Percentiles rank a stretch among this genome's conserved stretches.
Evolutionary conservation across 805 yeast genomes (phyloP).

Genomic region (Kodamaea sagamina): DNA sequence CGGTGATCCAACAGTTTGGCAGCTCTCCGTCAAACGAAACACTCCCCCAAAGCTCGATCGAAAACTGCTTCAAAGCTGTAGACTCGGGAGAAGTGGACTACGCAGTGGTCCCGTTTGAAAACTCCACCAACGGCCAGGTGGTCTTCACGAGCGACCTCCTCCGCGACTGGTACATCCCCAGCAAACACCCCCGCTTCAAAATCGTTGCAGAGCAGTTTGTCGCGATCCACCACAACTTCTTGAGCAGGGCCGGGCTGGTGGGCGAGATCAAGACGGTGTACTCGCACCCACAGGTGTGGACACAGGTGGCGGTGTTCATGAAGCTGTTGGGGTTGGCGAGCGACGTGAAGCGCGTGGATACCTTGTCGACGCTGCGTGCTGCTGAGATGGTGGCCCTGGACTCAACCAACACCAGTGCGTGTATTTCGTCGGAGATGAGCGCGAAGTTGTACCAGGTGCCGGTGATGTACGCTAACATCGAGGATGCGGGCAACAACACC

Average conservation of each 20-base stretch:
- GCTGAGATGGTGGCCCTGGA: constrained; percentile 59
- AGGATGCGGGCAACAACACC: constrained; percentile 74
- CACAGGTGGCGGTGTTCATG: constrained; percentile 72
- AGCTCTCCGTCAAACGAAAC: constrained; percentile 20
- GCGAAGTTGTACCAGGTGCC: constrained; percentile 60
- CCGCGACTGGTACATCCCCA: constrained; percentile 59
- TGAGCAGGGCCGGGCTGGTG: constrained; percentile 48
- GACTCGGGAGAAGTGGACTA: constrained; percentile 51
- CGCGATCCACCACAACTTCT: constrained; percentile 74
- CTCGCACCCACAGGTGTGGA: constrained; percentile 99
- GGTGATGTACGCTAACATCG: constrained; percentile 56
- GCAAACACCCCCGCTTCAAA: constrained; percentile 35
- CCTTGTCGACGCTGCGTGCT: constrained; percentile 81
- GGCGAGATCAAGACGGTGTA: constrained; percentile 57
- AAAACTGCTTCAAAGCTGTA: constrained; percentile 63
- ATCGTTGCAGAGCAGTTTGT: constrained; percentile 82
- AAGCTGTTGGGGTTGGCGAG: constrained; percentile 25
- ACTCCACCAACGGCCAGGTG: constrained; percentile 94
- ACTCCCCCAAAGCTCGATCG: constrained; percentile 45
- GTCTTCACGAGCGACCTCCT: constrained; percentile 80
- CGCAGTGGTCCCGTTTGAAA: constrained; percentile 87
- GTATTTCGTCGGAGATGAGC: constrained; percentile 74
- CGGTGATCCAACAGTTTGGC: constrained; percentile 54
- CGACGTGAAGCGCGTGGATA: constrained; percentile 57
- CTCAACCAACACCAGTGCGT: constrained; percentile 49